Evolutionary conservation across 495 filamentous ascomycete species (phyloP).

Genomic region (Melanomma pulvis-pyrius): DNA sequence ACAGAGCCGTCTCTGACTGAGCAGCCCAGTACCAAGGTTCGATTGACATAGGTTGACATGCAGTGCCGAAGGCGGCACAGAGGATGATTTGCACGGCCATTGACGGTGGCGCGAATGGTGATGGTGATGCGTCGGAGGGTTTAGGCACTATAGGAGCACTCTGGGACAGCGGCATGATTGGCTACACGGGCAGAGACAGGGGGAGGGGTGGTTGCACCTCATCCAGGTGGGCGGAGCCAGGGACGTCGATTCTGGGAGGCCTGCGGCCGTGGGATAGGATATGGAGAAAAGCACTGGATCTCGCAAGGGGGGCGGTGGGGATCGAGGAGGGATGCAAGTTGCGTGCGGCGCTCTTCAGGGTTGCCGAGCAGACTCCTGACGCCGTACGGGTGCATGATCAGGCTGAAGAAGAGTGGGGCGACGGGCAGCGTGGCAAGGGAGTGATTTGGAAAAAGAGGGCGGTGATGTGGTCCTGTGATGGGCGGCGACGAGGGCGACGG

Average conservation of each 20-base stretch:
- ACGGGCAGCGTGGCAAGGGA: conserved; percentile 5
- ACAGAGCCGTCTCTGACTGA: not conserved
- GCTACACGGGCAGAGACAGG: conserved; percentile 12
- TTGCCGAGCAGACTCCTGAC: not conserved
- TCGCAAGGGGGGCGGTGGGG: not conserved
- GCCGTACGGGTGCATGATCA: not conserved
- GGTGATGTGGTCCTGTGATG: not conserved
- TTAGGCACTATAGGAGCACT: not conserved
- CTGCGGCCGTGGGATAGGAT: conserved; percentile 24
- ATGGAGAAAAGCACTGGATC: not conserved
- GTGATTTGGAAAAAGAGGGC: conserved; percentile 11
- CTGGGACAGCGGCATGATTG: conserved; percentile 6
- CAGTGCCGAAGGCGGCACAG: not conserved
- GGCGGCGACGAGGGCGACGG: not conserved
- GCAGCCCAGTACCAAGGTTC: not conserved
- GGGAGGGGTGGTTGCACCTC: conserved; percentile 14
- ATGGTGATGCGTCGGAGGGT: not conserved
- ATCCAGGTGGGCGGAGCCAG: conserved; percentile 32
- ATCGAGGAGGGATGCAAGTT: conserved; percentile 2
- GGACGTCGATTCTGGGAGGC: conserved; percentile 5
- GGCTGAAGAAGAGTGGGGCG: not conserved
- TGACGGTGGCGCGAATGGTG: not conserved
- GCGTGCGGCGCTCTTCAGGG: not conserved
- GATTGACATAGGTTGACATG: not conserved
- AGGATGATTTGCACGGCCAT: not conserved